Evolutionary conservation across 1,139 yeast genomes (phyloP).

Genomic region (Casaregolazyma lundiana): DNA sequence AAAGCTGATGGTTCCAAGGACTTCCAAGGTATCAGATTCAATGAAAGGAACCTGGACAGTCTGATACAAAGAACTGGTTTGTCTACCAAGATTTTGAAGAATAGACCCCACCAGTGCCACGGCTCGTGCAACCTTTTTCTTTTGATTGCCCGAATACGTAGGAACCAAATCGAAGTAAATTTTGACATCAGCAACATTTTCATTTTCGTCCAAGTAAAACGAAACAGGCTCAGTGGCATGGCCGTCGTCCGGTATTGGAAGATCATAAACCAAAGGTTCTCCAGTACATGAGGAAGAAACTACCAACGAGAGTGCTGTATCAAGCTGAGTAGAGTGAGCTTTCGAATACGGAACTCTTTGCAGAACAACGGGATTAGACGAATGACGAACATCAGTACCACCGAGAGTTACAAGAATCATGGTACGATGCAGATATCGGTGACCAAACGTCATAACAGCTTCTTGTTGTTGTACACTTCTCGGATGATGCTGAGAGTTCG

Average conservation of each 20-base stretch:
- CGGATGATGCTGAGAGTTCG: background rate
- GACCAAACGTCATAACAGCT: conserved; percentile 70
- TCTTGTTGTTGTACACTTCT: conserved; percentile 2
- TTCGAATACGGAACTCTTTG: conserved; percentile 70
- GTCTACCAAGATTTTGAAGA: conserved; percentile 64
- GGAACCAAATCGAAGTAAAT: conserved; percentile 86
- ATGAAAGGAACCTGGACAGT: conserved; percentile 72
- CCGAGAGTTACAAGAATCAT: conserved; percentile 78
- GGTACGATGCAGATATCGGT: conserved; percentile 64
- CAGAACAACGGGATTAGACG: conserved; percentile 59
- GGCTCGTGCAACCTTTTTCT: conserved; percentile 74
- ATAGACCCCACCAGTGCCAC: conserved; percentile 67
- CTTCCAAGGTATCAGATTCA: conserved; percentile 64
- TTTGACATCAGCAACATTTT: conserved; percentile 45
- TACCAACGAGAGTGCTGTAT: conserved; percentile 78
- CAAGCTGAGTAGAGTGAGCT: conserved; percentile 75
- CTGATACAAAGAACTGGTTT: conserved; percentile 63
- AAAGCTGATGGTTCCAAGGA: conserved; percentile 72
- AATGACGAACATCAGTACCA: conserved; percentile 70
- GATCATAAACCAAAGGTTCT: conserved; percentile 67
- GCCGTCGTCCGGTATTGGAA: conserved; percentile 81
- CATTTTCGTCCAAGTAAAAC: conserved; percentile 48
- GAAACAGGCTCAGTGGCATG: conserved; percentile 78
- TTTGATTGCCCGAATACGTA: conserved; percentile 62
- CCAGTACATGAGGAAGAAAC: conserved; percentile 51